phyloP scores from a whole-genome alignment of 257 asterid species.

The Solanum clarkiae region DNA sequence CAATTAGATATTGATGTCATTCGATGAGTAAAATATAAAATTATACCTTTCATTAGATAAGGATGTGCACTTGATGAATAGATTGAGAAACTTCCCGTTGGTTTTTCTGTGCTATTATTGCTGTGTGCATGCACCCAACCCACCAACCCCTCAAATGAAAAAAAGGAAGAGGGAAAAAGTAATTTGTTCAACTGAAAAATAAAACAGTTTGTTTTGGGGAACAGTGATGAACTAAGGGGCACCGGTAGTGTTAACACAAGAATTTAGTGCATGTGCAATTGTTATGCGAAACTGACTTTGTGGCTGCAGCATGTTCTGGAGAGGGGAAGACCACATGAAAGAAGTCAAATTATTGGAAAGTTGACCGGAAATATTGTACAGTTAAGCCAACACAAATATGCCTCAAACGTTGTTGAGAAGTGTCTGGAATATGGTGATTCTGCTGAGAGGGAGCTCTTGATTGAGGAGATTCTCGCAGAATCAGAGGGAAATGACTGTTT shows the following conservation, averaged over 20 bases:
- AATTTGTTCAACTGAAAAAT: neutral
- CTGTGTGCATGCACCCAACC: neutral
- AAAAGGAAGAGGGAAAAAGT: neutral
- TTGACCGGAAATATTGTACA: conserved; percentile 53
- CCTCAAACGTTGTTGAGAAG: conserved; percentile 84
- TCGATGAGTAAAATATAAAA: neutral
- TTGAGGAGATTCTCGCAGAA: conserved; percentile 63
- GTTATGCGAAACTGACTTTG: neutral
- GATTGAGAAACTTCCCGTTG: neutral
- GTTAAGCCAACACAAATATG: conserved; percentile 83
- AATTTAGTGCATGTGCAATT: neutral
- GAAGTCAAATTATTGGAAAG: conserved; percentile 49
- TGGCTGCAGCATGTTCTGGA: conserved; percentile 64
- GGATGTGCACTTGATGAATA: neutral
- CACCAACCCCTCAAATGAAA: neutral
- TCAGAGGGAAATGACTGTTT: conserved; percentile 51
- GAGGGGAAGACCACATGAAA: conserved; percentile 60
- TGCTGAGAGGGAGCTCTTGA: conserved; percentile 44
- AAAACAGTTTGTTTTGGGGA: neutral
- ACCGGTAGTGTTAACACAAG: neutral
- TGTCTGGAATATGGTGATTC: conserved; percentile 55
- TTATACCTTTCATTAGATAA: neutral
- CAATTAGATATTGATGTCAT: neutral
- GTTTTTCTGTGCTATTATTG: neutral
- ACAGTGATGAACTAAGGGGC: neutral